phyloP scores from a whole-genome alignment of 106 monocot species.

The Iris macrosiphon region DNA sequence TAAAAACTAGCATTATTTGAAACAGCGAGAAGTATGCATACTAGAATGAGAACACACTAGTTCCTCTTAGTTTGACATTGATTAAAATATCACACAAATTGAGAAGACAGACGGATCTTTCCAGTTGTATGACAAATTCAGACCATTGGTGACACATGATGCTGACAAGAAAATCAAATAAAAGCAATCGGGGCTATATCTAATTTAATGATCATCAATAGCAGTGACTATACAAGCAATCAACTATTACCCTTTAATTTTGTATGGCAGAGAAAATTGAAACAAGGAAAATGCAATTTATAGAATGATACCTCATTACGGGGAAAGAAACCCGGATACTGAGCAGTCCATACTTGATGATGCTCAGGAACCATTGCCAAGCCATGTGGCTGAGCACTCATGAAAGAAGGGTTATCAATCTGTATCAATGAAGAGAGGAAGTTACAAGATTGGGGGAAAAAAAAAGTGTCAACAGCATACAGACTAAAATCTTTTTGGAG shows the following conservation, averaged over 20 bases:
- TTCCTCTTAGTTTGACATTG: no score
- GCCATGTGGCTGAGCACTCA: slow-evolving; percentile 18
- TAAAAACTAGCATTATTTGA: no score
- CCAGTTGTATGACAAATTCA: neutral
- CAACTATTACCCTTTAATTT: neutral
- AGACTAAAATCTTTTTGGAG: neutral
- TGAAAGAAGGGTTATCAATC: slow-evolving; percentile 21
- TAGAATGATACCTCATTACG: slow-evolving; percentile 27
- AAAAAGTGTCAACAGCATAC: neutral
- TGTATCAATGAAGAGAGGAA: slow-evolving; percentile 2
- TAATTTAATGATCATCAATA: no score
- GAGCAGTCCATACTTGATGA: slow-evolving; percentile 15
- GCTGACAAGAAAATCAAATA: no score
- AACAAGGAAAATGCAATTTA: neutral
- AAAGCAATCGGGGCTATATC: no score
- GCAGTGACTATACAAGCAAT: neutral
- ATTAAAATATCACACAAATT: neutral
- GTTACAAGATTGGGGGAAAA: neutral
- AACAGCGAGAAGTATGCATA: no score
- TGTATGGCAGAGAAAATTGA: neutral
- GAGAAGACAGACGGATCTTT: neutral
- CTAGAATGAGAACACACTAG: no score
- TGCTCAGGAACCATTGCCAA: slow-evolving; percentile 16
- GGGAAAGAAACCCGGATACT: slow-evolving; percentile 14
- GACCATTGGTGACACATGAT: neutral